Evolutionary conservation across 805 yeast species (phyloP), one percentile per base, ranked within the genome.

Genomic region (Saccharomycopsis amapae): DNA sequence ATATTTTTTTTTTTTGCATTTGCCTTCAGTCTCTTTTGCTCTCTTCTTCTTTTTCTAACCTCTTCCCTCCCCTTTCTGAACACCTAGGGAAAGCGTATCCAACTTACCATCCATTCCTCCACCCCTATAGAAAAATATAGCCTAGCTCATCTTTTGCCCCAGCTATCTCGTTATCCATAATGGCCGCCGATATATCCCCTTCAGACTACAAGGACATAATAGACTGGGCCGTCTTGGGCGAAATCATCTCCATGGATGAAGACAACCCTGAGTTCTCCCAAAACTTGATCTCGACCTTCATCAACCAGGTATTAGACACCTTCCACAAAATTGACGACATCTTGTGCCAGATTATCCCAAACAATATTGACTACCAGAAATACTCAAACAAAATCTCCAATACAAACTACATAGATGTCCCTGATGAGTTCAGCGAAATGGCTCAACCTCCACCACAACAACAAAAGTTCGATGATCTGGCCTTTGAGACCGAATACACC

Each of bases 221-320:
- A 50, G 89, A 88, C 61, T 87, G 96, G 96, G 68, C 75, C 36
- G 90, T 88, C 24, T 82, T 93, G 60, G 78, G 81, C 46, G 97
- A 93, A 67, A 72, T 93, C 48, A 75, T 89, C 42, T 80, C 85
- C 44, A 89, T 93, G 97, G 98, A 93, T 63, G 96, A 90, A 58
- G 97, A 90, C 57, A 95, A 85, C 59, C 93, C 89, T 49, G 96
- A 87, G 5, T 93, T 93, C 68, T 81, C 90, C 28, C 70, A 78
- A 56, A 73, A 83, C 31, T 69, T 93, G 47, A 81, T 90, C 45
- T 76, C 76, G 50, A 88, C 94, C 26, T 90, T 85, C 62, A 85
- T 83, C 48, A 95, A 86, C 47, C 98, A 93, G 65, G 96, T 95
- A 4, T 71, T 72, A 49, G 81, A 79, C 17, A 90, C 95, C 0